Evolutionary conservation across 1,284 basidiomycete genomes (phyloP).

Genomic region (Puccinia coronata): DNA sequence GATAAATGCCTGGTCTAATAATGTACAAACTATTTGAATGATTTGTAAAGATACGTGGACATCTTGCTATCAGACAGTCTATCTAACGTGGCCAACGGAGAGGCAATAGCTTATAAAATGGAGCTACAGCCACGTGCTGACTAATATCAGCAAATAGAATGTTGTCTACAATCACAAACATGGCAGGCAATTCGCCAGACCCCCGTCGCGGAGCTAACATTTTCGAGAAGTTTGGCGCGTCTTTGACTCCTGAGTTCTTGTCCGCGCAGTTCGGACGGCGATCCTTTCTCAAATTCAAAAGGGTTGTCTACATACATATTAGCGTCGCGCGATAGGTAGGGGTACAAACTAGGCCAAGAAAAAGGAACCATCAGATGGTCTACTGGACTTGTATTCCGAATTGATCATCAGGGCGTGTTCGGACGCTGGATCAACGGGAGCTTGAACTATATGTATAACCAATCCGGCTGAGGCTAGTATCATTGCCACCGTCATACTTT

Average conservation of each 20-base stretch:
- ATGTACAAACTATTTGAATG: too few species aligned
- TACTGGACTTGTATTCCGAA: conserved; percentile 42
- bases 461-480: conserved; percentile 32
- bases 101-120: not conserved
- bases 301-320: not conserved
- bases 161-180: not conserved
- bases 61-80: too few species aligned
- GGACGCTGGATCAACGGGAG: not conserved
- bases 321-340: not conserved
- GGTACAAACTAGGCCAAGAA: not conserved
- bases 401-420: not conserved
- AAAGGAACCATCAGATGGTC: too few species aligned
- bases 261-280: conserved; percentile 25
- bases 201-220: not conserved
- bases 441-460: not conserved
- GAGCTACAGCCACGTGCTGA: not conserved
- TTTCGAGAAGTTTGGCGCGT: conserved; percentile 1
- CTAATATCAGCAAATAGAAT: not conserved
- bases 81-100: too few species aligned
- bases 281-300: conserved; percentile 27
- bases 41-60: too few species aligned
- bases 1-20: too few species aligned
- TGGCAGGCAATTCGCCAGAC: not conserved
- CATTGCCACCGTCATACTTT: conserved; percentile 44
- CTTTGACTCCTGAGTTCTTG: conserved; percentile 10